These are phyloP conservation scores for Allium fistulosum DNA, from an alignment of 106 monocot species.

Conservation along the genomic window DNA sequence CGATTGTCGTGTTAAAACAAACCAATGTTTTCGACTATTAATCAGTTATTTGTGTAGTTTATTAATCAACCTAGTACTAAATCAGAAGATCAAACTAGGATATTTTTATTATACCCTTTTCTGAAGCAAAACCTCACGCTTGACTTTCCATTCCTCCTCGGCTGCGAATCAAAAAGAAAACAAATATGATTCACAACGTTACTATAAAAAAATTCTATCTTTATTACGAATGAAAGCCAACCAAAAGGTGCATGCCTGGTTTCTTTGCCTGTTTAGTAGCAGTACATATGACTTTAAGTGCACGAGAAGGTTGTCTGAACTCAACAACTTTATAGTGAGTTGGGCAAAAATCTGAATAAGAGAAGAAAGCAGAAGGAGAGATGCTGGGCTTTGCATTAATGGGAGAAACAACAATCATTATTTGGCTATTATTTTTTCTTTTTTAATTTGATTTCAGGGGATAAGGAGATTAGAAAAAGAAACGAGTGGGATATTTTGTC, in stretches of 20 bases:
- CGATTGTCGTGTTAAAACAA: too few relatives aligned
- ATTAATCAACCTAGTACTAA: too few relatives aligned
- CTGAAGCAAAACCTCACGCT: slow-evolving; percentile 63
- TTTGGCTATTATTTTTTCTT: background rate
- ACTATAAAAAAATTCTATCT: background rate
- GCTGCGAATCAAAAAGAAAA: slow-evolving; percentile 29
- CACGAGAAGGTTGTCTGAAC: background rate
- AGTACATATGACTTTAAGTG: slow-evolving; percentile 30
- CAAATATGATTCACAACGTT: background rate
- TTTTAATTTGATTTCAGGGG: too few relatives aligned
- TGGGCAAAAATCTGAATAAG: slow-evolving; percentile 6
- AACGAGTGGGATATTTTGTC: background rate
- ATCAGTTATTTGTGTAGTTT: too few relatives aligned
- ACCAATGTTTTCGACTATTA: too few relatives aligned
- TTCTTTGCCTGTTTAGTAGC: slow-evolving; percentile 63
- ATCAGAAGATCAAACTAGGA: too few relatives aligned
- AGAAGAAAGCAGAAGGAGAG: slow-evolving; percentile 2
- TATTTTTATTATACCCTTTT: slow-evolving; percentile 45
- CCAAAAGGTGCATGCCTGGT: slow-evolving; percentile 27
- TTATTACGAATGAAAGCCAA: background rate
- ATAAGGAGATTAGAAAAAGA: background rate
- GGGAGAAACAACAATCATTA: slow-evolving; percentile 12
- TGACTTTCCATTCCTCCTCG: slow-evolving; percentile 84
- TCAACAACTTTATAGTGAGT: slow-evolving; percentile 17
- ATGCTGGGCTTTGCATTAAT: slow-evolving; percentile 21